These are phyloP conservation scores for Leucosporidium yakuticum DNA, from an alignment of 768 basidiomycete genomes.

Conservation along the genomic window DNA sequence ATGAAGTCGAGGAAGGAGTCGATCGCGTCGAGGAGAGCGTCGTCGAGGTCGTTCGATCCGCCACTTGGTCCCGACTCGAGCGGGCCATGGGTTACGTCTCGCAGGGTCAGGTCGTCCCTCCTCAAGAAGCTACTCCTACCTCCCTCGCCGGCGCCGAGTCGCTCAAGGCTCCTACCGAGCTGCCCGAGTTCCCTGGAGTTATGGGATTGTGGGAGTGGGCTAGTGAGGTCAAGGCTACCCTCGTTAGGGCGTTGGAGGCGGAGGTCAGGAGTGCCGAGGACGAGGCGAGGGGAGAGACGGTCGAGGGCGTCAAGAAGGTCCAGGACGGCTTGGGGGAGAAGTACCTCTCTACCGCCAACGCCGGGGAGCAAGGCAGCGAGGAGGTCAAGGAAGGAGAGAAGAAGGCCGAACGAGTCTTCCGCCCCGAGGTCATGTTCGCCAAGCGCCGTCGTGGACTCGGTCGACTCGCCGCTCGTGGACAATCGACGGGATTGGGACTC, in stretches of 20 bases:
- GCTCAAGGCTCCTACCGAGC: conserved; percentile 6
- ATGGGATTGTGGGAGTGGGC: conserved; percentile 48
- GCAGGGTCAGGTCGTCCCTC: conserved; percentile 61
- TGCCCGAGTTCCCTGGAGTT: conserved; percentile 47
- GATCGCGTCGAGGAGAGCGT: conserved; percentile 73
- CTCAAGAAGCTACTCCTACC: conserved; percentile 47
- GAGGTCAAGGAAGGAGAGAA: not conserved
- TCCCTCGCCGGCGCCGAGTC: conserved; percentile 11
- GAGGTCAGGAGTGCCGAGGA: conserved; percentile 45
- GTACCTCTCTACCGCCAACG: conserved; percentile 66
- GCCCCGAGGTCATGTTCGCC: conserved; percentile 97
- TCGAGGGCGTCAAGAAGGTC: conserved; percentile 42
- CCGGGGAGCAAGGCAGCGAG: conserved; percentile 38
- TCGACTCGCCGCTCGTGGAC: conserved; percentile 71
- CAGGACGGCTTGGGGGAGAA: conserved; percentile 57
- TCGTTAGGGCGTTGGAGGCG: conserved; percentile 46
- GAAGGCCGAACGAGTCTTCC: conserved; percentile 67
- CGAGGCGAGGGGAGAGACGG: conserved; percentile 43
- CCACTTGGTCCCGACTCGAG: conserved; percentile 57
- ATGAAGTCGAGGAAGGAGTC: conserved; percentile 69
- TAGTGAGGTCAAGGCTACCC: conserved; percentile 41
- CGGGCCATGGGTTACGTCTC: conserved; percentile 70
- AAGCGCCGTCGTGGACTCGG: conserved; percentile 47
- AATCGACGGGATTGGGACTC: conserved; percentile 65
- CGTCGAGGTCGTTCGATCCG: conserved; percentile 51